Evolutionary conservation across 2,329 filamentous ascomycete genomes (phyloP).

Genomic region (Nemania sp.): DNA sequence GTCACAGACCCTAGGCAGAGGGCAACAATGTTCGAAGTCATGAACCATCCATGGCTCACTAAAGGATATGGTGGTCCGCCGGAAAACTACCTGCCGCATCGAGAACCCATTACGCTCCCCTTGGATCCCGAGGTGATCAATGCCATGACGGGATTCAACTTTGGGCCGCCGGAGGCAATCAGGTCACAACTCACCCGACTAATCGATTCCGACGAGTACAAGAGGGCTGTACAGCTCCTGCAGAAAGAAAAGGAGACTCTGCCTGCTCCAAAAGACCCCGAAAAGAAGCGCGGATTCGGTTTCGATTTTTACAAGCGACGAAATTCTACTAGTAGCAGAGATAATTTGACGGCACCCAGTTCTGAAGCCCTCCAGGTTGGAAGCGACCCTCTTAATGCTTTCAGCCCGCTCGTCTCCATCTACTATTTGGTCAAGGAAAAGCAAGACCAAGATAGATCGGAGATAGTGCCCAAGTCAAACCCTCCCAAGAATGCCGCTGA

Average conservation of each 20-base stretch:
- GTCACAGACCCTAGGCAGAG: constrained; percentile 90
- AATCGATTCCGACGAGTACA: constrained; percentile 94
- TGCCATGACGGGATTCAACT: constrained; percentile 98
- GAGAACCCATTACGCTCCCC: constrained; percentile 84
- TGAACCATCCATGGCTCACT: constrained; percentile 93
- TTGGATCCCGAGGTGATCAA: constrained; percentile 82
- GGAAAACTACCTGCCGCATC: constrained; percentile 83
- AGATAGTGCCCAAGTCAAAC: constrained; percentile 40
- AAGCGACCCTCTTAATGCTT: constrained; percentile 88
- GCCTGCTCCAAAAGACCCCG: constrained; percentile 64
- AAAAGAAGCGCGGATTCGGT: constrained; percentile 83
- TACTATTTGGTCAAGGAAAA: constrained; percentile 98
- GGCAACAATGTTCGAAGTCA: constrained; percentile 86
- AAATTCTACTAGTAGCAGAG: constrained; percentile 85
- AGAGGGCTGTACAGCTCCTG: constrained; percentile 74
- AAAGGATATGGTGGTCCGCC: constrained; percentile 87
- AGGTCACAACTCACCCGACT: constrained; percentile 78
- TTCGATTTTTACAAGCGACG: constrained; percentile 97
- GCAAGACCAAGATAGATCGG: constrained; percentile 72
- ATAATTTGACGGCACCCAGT: constrained; percentile 84
- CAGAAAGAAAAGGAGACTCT: constrained; percentile 68
- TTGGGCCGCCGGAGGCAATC: constrained; percentile 85
- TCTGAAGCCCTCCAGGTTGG: constrained; percentile 82
- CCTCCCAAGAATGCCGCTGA: constrained; percentile 49
- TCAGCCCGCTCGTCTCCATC: constrained; percentile 86